phyloP scores from a whole-genome alignment of 495 filamentous ascomycete genomes.

The Xylaria flabelliformis region DNA sequence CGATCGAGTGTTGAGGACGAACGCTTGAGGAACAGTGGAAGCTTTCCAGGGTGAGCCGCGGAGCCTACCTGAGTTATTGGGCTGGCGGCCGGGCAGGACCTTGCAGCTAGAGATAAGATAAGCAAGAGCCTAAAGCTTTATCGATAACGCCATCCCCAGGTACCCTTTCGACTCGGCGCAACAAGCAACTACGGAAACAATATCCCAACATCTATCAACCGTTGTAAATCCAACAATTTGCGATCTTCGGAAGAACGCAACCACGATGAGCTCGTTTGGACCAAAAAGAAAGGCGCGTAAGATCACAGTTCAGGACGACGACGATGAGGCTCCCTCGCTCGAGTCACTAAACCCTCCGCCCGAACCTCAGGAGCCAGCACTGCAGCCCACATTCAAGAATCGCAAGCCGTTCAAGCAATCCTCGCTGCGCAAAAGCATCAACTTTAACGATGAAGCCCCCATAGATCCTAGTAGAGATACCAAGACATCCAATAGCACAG shows the following conservation, averaged over 20 bases:
- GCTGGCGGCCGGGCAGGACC: slow-evolving; percentile 1
- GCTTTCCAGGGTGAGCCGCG: slow-evolving; percentile 12
- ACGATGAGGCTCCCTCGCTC: slow-evolving; percentile 47
- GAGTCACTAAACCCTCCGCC: slow-evolving; percentile 39
- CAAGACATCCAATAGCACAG: slow-evolving; percentile 35
- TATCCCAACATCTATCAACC: neutral
- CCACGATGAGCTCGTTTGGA: slow-evolving; percentile 70
- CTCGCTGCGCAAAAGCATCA: slow-evolving; percentile 56
- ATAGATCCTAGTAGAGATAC: slow-evolving; percentile 14
- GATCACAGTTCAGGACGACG: slow-evolving; percentile 72
- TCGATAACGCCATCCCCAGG: slow-evolving; percentile 5
- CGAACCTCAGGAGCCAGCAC: slow-evolving; percentile 41
- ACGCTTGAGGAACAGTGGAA: slow-evolving; percentile 16
- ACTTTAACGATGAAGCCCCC: slow-evolving; percentile 44
- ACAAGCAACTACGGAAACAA: neutral
- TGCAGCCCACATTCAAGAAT: slow-evolving; percentile 50
- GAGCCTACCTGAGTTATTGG: slow-evolving; percentile 13
- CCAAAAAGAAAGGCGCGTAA: slow-evolving; percentile 76
- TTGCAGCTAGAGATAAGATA: slow-evolving; percentile 22
- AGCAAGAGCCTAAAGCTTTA: slow-evolving; percentile 4
- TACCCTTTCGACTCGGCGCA: neutral
- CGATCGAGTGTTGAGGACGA: slow-evolving; percentile 5
- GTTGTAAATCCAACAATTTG: neutral
- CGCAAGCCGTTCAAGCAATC: slow-evolving; percentile 59
- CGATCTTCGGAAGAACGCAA: neutral